Evolutionary conservation across 176 grass and related monocot genomes (phyloP).

Genomic region (Carex myosuroides): DNA sequence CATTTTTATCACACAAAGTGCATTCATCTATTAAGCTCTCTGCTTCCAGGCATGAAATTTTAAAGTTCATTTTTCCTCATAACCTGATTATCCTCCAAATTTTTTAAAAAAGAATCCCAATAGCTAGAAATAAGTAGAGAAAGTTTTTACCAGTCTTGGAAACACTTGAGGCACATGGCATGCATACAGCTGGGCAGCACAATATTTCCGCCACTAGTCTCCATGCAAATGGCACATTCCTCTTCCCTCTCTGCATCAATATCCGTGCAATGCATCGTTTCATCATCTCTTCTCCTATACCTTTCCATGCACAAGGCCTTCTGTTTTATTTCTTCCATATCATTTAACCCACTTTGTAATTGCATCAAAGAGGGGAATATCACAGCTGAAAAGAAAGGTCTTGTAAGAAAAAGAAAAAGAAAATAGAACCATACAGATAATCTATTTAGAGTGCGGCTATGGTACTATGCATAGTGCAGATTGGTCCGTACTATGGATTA

Average conservation of each 20-base stretch:
- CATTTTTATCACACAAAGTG: background rate
- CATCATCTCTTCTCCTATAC: constrained; percentile 56
- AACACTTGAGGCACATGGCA: constrained; percentile 90
- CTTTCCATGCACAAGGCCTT: constrained; percentile 61
- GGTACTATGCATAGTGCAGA: no score
- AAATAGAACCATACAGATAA: background rate
- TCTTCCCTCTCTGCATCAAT: constrained; percentile 83
- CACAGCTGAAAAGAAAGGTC: constrained; percentile 40
- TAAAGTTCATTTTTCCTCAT: background rate
- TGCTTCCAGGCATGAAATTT: background rate
- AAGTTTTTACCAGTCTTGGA: constrained; percentile 63
- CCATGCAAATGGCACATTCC: constrained; percentile 97
- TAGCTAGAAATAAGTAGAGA: background rate
- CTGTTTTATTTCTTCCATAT: constrained; percentile 76
- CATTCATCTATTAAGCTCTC: background rate
- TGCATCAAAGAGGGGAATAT: constrained; percentile 85
- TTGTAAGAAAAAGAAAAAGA: constrained; percentile 22
- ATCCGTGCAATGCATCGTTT: constrained; percentile 50
- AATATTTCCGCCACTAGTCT: constrained; percentile 51
- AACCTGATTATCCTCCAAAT: background rate
- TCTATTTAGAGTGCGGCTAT: background rate
- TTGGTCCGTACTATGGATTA: no score
- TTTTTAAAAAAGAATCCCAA: background rate
- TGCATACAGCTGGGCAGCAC: constrained; percentile 86
- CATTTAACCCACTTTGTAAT: constrained; percentile 71